Conservation (phyloP, 192 early-diverging fungal genomes). For the Backusella tuberculispora region DNA sequence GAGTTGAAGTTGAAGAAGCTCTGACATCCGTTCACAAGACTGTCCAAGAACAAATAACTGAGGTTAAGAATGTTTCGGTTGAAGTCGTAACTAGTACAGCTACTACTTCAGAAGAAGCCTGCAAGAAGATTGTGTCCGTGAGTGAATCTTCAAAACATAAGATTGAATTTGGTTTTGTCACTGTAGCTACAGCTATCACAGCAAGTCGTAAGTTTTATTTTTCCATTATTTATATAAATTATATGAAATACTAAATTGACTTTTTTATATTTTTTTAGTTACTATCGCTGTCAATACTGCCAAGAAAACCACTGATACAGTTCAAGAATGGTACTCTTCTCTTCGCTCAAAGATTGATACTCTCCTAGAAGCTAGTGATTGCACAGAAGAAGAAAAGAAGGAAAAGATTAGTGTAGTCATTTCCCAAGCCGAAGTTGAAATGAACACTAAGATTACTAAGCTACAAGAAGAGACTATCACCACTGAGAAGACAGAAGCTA, state of each 20-base stretch:
- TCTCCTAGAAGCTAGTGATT: conserved; percentile 12
- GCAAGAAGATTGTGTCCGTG: not conserved
- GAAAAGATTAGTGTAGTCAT: not conserved
- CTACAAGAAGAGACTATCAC: conserved; percentile 1
- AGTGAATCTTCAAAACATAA: not conserved
- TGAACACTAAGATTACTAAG: conserved; percentile 13
- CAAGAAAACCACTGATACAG: conserved; percentile 13
- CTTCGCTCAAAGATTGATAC: not conserved
- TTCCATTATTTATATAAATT: not conserved
- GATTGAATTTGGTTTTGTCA: conserved; percentile 10
- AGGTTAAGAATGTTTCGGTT: conserved; percentile 17
- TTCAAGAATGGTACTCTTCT: conserved; percentile 12
- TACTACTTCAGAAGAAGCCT: conserved; percentile 9
- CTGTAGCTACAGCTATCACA: conserved; percentile 13
- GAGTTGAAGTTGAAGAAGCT: conserved; percentile 11
- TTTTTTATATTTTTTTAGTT: conserved; percentile 10
- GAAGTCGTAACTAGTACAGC: conserved; percentile 3
- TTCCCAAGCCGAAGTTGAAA: conserved; percentile 21
- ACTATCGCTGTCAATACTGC: conserved; percentile 5
- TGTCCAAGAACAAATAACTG: conserved; percentile 10
- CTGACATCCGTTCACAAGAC: conserved; percentile 7
- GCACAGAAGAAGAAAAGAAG: conserved; percentile 12
- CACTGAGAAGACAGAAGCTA: not conserved
- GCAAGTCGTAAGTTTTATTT: conserved; percentile 13
- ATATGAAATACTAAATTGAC: not conserved